A percentile compares a stretch with the other conserved stretches of the same genome.
phyloP scores from a whole-genome alignment of 208 protist species.

The Crithidia fasciculata region DNA sequence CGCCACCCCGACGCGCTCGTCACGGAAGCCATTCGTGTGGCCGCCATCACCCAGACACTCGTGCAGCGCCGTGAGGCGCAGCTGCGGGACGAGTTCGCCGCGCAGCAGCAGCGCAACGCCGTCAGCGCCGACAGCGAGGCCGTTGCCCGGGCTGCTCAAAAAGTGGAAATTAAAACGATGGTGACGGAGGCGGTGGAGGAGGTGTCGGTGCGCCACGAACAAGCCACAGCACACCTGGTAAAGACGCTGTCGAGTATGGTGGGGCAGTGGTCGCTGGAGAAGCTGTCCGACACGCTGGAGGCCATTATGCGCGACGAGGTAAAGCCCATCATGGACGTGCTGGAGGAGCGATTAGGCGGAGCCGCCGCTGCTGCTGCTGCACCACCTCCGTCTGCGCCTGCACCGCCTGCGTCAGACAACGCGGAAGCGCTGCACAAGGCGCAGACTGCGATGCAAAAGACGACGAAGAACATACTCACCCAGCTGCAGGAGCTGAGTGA shows the following conservation, averaged over 20 bases:
- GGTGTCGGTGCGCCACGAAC: conserved; percentile 65
- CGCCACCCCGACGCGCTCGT: conserved; percentile 20
- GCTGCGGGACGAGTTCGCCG: conserved; percentile 22
- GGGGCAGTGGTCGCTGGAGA: conserved; percentile 62
- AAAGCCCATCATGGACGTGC: conserved; percentile 46
- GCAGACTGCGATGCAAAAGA: conserved; percentile 10
- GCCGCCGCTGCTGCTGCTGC: background rate
- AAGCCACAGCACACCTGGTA: conserved; percentile 63
- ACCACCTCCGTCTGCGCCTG: no score
- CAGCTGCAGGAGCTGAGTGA: conserved; percentile 27
- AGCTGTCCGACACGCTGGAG: conserved; percentile 61
- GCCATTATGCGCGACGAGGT: conserved; percentile 41
- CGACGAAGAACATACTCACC: conserved; percentile 5
- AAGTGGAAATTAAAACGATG: conserved; percentile 52
- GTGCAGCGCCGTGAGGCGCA: conserved; percentile 31
- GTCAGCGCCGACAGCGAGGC: conserved; percentile 28
- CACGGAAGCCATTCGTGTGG: conserved; percentile 22
- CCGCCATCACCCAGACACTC: conserved; percentile 23
- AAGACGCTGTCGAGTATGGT: conserved; percentile 65
- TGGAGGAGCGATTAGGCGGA: conserved; percentile 30
- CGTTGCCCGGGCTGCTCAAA: conserved; percentile 32
- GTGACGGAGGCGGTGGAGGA: conserved; percentile 66
- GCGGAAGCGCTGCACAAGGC: background rate
- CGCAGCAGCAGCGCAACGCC: conserved; percentile 17
- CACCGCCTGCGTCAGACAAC: background rate